phyloP scores from a whole-genome alignment of 345 rosid genomes.

The Odontarrhena argentea region DNA sequence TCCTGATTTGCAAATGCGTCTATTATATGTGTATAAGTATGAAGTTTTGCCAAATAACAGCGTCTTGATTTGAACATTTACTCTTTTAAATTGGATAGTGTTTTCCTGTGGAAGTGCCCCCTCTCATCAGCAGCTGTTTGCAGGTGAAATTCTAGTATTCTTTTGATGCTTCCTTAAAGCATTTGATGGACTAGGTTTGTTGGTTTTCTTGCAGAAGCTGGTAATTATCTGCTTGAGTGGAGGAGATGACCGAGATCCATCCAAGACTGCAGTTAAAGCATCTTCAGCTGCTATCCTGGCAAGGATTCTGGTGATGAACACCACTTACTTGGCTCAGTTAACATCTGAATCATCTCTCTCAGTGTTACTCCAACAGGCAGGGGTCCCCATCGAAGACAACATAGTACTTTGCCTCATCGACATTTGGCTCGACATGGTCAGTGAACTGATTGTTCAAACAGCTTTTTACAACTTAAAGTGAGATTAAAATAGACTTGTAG shows the following conservation, averaged over 20 bases:
- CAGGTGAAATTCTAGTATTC: conserved; percentile 53
- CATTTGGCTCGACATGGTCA: conserved; percentile 97
- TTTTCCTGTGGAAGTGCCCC: conserved; percentile 84
- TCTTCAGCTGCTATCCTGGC: conserved; percentile 88
- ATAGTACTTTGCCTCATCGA: conserved; percentile 84
- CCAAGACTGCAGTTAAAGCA: conserved; percentile 80
- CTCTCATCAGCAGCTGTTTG: conserved; percentile 73
- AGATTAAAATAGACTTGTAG: conserved; percentile 3
- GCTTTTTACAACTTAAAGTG: conserved; percentile 13
- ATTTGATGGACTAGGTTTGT: conserved; percentile 24
- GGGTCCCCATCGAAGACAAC: conserved; percentile 64
- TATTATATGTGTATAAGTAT: conserved; percentile 11
- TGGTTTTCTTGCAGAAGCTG: conserved; percentile 61
- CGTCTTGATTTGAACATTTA: conserved; percentile 21
- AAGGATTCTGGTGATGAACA: conserved; percentile 93
- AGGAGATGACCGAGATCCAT: conserved; percentile 82
- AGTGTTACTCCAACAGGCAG: conserved; percentile 72
- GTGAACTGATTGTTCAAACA: conserved; percentile 24
- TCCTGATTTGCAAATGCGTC: neutral
- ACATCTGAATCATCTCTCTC: conserved; percentile 82
- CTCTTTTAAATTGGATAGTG: conserved; percentile 55
- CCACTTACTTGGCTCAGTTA: conserved; percentile 82
- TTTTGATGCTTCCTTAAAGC: conserved; percentile 19
- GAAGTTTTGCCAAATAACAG: conserved; percentile 12
- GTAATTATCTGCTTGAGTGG: conserved; percentile 82